phyloP scores from a whole-genome alignment of 306 rosid species.

The Mucuna pruriens region DNA sequence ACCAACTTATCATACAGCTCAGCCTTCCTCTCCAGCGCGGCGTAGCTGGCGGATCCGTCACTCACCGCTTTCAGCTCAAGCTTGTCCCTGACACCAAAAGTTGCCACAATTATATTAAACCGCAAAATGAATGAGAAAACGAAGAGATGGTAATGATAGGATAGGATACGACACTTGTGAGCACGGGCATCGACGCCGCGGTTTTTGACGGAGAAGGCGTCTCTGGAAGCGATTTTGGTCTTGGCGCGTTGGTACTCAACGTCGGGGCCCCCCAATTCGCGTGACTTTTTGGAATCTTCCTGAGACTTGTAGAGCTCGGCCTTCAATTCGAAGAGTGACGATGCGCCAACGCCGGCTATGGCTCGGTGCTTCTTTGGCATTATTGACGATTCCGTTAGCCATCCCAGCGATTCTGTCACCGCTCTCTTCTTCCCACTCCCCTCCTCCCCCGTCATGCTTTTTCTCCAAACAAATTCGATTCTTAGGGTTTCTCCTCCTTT shows the following conservation, averaged over 20 bases:
- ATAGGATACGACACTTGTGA: slow-evolving; percentile 55
- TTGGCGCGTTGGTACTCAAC: slow-evolving; percentile 82
- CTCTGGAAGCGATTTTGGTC: slow-evolving; percentile 56
- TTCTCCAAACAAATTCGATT: not conserved
- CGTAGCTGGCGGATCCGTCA: slow-evolving; percentile 84
- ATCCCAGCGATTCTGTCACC: slow-evolving; percentile 82
- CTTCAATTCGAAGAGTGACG: slow-evolving; percentile 87
- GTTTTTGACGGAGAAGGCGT: slow-evolving; percentile 62
- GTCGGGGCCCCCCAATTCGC: slow-evolving; percentile 64
- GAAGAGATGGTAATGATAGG: not conserved
- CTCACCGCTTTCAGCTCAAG: slow-evolving; percentile 88
- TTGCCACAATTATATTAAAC: not conserved
- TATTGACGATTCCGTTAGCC: slow-evolving; percentile 95
- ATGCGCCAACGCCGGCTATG: slow-evolving; percentile 86
- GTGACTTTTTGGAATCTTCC: slow-evolving; percentile 74
- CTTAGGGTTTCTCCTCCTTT: not conserved
- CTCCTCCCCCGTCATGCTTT: slow-evolving; percentile 53
- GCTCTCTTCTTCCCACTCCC: slow-evolving; percentile 56
- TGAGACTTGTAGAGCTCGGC: slow-evolving; percentile 56
- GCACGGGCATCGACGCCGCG: slow-evolving; percentile 88
- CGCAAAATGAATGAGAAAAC: not conserved
- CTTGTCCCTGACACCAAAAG: slow-evolving; percentile 67
- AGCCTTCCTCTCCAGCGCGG: slow-evolving; percentile 89
- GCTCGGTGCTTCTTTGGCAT: slow-evolving; percentile 96
- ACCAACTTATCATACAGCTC: slow-evolving; percentile 75